Evolutionary conservation across 768 basidiomycete genomes (phyloP), one percentile per base, ranked within the genome.

Genomic region (Trametes coccinea): DNA sequence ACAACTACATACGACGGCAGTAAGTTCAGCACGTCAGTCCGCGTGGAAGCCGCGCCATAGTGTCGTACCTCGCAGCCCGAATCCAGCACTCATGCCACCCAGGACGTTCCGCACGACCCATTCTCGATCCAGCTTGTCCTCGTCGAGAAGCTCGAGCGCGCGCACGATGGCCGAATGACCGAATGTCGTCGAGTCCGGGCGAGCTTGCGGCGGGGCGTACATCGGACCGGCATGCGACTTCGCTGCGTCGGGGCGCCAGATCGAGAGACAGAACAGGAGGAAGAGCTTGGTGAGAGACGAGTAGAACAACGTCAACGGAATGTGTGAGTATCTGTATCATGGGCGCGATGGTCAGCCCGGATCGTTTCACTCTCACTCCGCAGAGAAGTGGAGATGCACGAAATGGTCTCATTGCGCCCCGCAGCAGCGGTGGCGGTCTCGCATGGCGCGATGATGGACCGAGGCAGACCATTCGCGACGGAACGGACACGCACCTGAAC

Each of bases 21-120:
- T 39, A 49, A 51, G 51, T 22, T n/a, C 11, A 27, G 27, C 16
- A 37, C 39, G 27, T 37, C 27, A 43, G 27, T 29, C 10, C 34
- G 47, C 11, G 34, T 11, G 34, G 39, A 29, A 37, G 33, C 10
- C 8, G 17, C 30, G 17, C 16, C 30, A 5, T n/a, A 43, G 27
- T 29, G 0, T 70, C 77, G 45, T 67, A 92, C 92, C 89, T 69
- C 92, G 83, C 55, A 94, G 72, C 0, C 91, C 92, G 71, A 93
- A 94, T 1, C 92, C 92, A 34, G 92, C 88, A 10, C 91, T 88
- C 84, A 94, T 87, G 0, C 92, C 92, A 10, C 92, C 92, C 2
- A 94, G 77, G 9, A 93, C 78, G 66, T 94, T 93, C 29, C 92
- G 80, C 4, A 93, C 85, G 5, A 92, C 77, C 92, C 92, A 94